Evolutionary conservation across 179 eudicot genomes (phyloP), one percentile per base, ranked within the genome.

Genomic region (Camellia oleifera): DNA sequence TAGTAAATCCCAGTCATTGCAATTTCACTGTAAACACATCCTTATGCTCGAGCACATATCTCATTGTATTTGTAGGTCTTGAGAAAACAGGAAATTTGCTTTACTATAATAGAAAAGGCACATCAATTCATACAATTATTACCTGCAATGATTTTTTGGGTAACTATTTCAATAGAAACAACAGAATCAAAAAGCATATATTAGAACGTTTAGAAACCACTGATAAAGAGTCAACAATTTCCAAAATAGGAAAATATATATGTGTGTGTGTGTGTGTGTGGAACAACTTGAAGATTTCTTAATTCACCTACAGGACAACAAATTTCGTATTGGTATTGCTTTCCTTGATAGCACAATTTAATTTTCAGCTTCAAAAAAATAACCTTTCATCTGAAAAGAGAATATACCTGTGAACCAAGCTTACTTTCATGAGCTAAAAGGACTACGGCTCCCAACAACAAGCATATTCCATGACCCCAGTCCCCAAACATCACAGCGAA

Each of bases 401-500:
- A 78, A 15, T 69, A 81, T 88, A 94, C 99, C 99, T 96, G 95
- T 68, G 97, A 94, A 87, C 94, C 83, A 76, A 84, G 85, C 85
- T 88, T 96, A 81, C 86, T 89, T 88, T 96, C 99, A 72, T 92
- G 91, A 77, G 94, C 94, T 81, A 96, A 88, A 83, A 96, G 97
- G 84, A 89, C 81, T 58, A 96, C 23, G 18, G 99, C 97, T 84
- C 95, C 89, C 86, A 96, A 77, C 74, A 96, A 89, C 83, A 96
- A 88, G 87, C 99, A 96, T 80, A 92, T 86, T 71, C 99, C 99
- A 81, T 95, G 99, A 75, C 99, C 99, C 99, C 99, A 95, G 81
- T 95, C 99, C 72, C 99, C 99, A 85, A 94, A 95, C 99, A 95
- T 95, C 86, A 95, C 99, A 15, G 98, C 99, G 71, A 95, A 95